Base-by-base conservation (phyloP, 2,329 filamentous ascomycete genomes). In the Ceratocystis eucalypticola region DNA sequence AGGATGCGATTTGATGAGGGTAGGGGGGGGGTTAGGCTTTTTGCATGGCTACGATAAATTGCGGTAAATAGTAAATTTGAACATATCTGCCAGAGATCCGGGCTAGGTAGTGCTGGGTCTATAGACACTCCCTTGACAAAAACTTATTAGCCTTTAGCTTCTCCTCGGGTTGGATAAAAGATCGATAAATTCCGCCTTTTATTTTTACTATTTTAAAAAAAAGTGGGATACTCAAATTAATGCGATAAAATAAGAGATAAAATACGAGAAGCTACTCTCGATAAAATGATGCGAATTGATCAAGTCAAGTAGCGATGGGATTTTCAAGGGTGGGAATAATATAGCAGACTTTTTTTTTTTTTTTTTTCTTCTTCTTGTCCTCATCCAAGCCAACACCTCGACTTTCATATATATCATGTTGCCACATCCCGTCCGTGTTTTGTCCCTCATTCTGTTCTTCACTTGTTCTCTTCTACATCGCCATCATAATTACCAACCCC, bases 391-490 rank as follows among this genome's bases (percentile, higher is more conserved):
- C 41, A 12, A 48, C 17, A 63, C 41, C 12, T 63, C 61, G 5
- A 37, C 22, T 41, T 62, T 30, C 44, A 63, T 30, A 63, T 63
- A 63, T 63, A 63, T 63, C 44, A 48, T 63, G 22, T 63, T 48
- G 61, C 61, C 44, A 30, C 61, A 63, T 63, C 61, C 61, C 44
- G 46, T 28, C 7, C 3, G 53, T 30, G 25, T 57, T 33, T 33
- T 25, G n/a, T 53, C 48, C 25, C 53, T 57, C 6, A 7, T 33
- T 30, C 30, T 57, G 53, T 33, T 57, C 53, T 57, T 30, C 22
- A 57, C 53, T 33, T 8, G 53, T 15, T 20, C 12, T 33, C 28
- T 57, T 12, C 10, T 57, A 25, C 15, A 57, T 41, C 37, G 4
- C 37, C 25, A 57, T 57, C 3, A 57, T 57, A 25, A 57, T 33